Conservation (phyloP, 2,329 filamentous ascomycete genomes). For the Mycocentrospora acerina region DNA sequence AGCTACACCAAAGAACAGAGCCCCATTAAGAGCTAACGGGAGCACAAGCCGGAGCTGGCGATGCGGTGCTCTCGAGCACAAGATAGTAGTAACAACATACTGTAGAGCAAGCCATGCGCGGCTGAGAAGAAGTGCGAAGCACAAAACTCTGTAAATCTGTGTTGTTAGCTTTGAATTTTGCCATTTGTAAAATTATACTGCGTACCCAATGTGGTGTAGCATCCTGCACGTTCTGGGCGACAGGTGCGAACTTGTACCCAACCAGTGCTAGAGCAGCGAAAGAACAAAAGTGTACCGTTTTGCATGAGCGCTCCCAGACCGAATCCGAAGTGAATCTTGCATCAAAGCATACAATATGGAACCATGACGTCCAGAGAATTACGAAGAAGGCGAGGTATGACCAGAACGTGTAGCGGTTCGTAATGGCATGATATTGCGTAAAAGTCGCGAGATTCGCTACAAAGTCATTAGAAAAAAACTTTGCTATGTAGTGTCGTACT, state of each 20-base stretch:
- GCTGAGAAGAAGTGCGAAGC: conserved; percentile 13
- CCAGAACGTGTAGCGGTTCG: conserved; percentile 35
- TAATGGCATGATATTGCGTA: conserved; percentile 54
- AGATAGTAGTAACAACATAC: conserved; percentile 12
- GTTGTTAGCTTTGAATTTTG: too few species aligned
- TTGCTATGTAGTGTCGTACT: too few species aligned
- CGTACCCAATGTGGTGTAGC: conserved; percentile 11
- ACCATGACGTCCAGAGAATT: conserved; percentile 65
- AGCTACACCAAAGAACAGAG: conserved; percentile 10
- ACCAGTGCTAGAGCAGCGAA: conserved; percentile 64
- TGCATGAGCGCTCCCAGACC: conserved; percentile 59
- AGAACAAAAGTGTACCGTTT: conserved; percentile 59
- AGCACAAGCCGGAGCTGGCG: too few species aligned
- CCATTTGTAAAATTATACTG: too few species aligned
- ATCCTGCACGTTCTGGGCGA: neutral
- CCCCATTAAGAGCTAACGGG: too few species aligned
- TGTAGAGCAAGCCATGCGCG: conserved; percentile 11
- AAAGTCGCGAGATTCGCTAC: conserved; percentile 65
- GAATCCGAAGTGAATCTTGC: conserved; percentile 64
- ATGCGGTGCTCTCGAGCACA: too few species aligned
- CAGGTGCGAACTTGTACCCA: conserved; percentile 35
- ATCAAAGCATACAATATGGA: conserved; percentile 61
- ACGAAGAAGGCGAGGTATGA: conserved; percentile 53
- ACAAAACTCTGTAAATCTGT: conserved; percentile 12
- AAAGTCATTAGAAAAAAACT: too few species aligned